phyloP scores from a whole-genome alignment of 495 filamentous ascomycete genomes.

The Cudoniella acicularis region DNA sequence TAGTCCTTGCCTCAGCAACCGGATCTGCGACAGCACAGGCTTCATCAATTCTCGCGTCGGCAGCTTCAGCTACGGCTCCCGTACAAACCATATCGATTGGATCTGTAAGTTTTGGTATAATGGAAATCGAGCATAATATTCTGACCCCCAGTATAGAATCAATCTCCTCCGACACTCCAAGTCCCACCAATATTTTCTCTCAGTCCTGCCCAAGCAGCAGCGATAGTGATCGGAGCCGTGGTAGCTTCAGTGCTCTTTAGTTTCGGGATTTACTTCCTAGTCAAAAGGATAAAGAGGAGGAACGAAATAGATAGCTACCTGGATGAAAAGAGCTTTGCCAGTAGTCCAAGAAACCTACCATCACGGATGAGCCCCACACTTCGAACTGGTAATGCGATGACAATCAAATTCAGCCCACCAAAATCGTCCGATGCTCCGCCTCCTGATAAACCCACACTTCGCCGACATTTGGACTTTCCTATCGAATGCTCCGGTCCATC shows the following conservation, averaged over 20 bases:
- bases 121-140: too few species aligned
- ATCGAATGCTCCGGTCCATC: neutral
- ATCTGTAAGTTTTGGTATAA: too few species aligned
- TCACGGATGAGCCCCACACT: conserved; percentile 1
- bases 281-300: neutral
- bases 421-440: conserved; percentile 1
- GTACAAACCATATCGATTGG: neutral
- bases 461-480: neutral
- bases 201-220: conserved; percentile 3
- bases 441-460: neutral
- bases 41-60: conserved; percentile 11
- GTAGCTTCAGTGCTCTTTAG: neutral
- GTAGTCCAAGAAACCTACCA: neutral
- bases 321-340: neutral
- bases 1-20: conserved; percentile 3
- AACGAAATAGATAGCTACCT: conserved; percentile 6
- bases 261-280: conserved; percentile 2
- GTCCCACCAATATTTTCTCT: neutral
- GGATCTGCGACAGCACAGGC: conserved; percentile 9
- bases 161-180: neutral
- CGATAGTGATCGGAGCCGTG: neutral
- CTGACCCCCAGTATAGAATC: too few species aligned
- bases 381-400: conserved; percentile 5
- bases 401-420: conserved; percentile 8
- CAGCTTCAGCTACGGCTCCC: neutral